Evolutionary conservation across 2,329 filamentous ascomycete genomes (phyloP).

Genomic region (Bipolaris sorokiniana): DNA sequence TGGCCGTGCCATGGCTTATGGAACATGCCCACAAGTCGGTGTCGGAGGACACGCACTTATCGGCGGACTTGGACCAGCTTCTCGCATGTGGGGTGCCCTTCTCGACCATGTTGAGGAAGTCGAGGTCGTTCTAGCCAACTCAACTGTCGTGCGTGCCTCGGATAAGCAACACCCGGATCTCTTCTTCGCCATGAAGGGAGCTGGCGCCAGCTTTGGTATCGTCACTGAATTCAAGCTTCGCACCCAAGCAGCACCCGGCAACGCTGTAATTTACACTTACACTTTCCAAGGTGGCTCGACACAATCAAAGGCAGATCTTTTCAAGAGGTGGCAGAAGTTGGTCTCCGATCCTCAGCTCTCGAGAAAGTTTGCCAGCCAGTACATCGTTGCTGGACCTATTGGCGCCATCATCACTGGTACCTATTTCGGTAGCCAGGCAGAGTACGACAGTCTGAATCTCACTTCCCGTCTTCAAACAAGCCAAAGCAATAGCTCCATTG

Average conservation of each 20-base stretch:
- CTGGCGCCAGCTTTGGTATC: slow-evolving; percentile 52
- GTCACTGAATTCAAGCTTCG: slow-evolving; percentile 50
- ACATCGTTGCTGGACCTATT: slow-evolving; percentile 36
- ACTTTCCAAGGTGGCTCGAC: slow-evolving; percentile 35
- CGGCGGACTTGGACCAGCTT: slow-evolving; percentile 44
- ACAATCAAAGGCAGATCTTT: slow-evolving; percentile 34
- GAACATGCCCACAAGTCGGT: slow-evolving; percentile 49
- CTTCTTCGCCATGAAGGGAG: slow-evolving; percentile 53
- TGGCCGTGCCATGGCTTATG: slow-evolving; percentile 56
- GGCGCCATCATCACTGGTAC: slow-evolving; percentile 42
- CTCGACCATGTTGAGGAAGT: slow-evolving; percentile 46
- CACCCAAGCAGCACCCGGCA: slow-evolving; percentile 42
- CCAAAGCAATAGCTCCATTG: slow-evolving; percentile 27
- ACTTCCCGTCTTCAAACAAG: slow-evolving; percentile 29
- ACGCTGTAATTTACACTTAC: slow-evolving; percentile 45
- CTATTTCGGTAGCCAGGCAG: slow-evolving; percentile 41
- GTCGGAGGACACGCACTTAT: slow-evolving; percentile 48
- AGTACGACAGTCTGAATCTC: slow-evolving; percentile 46
- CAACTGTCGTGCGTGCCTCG: slow-evolving; percentile 49
- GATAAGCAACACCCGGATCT: slow-evolving; percentile 47
- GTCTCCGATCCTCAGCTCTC: slow-evolving; percentile 39
- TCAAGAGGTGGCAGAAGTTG: slow-evolving; percentile 47
- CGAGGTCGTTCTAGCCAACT: slow-evolving; percentile 50
- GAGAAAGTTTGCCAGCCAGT: slow-evolving; percentile 44
- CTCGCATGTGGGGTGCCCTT: slow-evolving; percentile 43